Base-by-base conservation (phyloP, 192 early-diverging fungal species). In the Coemansia sp. region DNA sequence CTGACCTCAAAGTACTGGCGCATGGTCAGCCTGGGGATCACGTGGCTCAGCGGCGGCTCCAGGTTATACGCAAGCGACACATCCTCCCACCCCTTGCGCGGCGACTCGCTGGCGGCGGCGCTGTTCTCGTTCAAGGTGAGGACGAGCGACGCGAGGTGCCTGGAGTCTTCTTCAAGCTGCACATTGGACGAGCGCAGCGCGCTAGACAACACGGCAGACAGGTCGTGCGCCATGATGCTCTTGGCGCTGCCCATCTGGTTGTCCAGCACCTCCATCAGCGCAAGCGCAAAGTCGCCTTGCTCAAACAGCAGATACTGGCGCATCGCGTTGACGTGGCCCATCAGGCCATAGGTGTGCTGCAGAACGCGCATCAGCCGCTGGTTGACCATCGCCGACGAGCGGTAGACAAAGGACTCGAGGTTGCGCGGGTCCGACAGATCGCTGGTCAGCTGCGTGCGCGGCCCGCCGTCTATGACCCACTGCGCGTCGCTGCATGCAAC, bases 241-340 rank as follows among this genome's bases (percentile, higher is more conserved):
- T 73, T 83, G 7, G 89, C 90, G 1, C 92, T 86, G 18, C 83
- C 86, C 11, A 90, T 84, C 34, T 84, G 76, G 41, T 67, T 63
- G 44, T 92, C 90, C 53, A 98, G 71, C 26, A 87, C 87, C 64
- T 92, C 92, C 87, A 97, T 89, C 46, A 99, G 75, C 59, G 90
- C 86, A 68, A 95, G 92, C 56, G 94, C 90, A 87, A 98, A 97
- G 67, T 99, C 95, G 26, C 95, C 97, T 71, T 97, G 92, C 61
- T 92, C 94, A 15, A 99, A 83, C 46, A 99, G 73, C 34, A 99
- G 77, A 68, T 98, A 98, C 49, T 89, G 80, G 44, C 96, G 94
- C 43, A 99, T 76, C 6, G 93, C 95, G 48, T 79, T 74, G 23
- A 99, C 80, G 66, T 98, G 95, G 14, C 94, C 91, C 74, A 91